Conservation (phyloP, 1,284 basidiomycete genomes). For the Tylopilus sp. region DNA sequence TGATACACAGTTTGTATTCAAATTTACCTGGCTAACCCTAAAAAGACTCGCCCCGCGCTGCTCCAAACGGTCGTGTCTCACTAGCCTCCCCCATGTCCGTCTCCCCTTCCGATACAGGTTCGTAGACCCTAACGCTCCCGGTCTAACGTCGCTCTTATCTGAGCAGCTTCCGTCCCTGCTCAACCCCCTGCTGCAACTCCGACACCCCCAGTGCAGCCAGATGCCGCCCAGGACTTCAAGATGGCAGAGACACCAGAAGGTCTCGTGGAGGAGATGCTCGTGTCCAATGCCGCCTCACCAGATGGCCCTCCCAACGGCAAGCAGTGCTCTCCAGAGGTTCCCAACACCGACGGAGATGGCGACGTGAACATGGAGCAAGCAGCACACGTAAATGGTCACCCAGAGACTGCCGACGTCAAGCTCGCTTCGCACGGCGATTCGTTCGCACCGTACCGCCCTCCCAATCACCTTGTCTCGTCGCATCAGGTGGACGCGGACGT, state of each 20-base stretch:
- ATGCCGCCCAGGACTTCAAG: slow-evolving; percentile 53
- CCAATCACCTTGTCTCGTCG: slow-evolving; percentile 34
- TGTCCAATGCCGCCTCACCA: slow-evolving; percentile 20
- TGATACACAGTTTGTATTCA: slow-evolving; percentile 34
- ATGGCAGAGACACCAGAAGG: slow-evolving; percentile 41
- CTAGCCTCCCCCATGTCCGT: slow-evolving; percentile 43
- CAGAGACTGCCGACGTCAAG: slow-evolving; percentile 20
- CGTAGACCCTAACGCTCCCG: slow-evolving; percentile 25
- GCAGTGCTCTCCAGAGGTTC: slow-evolving; percentile 23
- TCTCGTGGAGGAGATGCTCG: slow-evolving; percentile 17
- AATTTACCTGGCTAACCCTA: slow-evolving; percentile 45
- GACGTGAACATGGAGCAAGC: slow-evolving; percentile 56
- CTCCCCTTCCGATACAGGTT: slow-evolving; percentile 52
- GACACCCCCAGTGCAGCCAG: slow-evolving; percentile 47
- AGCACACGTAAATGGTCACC: slow-evolving; percentile 38
- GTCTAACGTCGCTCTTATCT: slow-evolving; percentile 28
- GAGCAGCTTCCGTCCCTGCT: slow-evolving; percentile 47
- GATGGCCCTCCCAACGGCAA: slow-evolving; percentile 17
- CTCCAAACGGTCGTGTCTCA: slow-evolving; percentile 58
- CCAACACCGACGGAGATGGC: slow-evolving; percentile 29
- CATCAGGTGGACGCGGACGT: slow-evolving; percentile 33
- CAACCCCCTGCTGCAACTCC: slow-evolving; percentile 47
- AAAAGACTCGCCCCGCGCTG: slow-evolving; percentile 46
- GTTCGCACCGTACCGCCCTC: slow-evolving; percentile 41
- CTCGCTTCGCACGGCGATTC: slow-evolving; percentile 35